A percentile compares a stretch with the other conserved stretches of the same genome.
Evolutionary conservation across 1,139 yeast species (phyloP).

Genomic region (Hyphopichia fennica): DNA sequence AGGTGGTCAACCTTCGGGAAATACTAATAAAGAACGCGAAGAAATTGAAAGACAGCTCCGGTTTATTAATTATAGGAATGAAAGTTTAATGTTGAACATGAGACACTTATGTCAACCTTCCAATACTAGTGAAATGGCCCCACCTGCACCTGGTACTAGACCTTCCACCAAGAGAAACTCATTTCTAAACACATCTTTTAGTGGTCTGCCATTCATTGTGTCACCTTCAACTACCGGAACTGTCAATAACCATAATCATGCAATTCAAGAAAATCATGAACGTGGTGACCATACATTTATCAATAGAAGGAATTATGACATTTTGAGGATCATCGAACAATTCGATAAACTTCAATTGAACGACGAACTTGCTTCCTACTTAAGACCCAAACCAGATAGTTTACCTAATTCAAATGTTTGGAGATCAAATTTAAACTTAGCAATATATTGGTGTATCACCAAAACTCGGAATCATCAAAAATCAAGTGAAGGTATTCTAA

Average conservation of each 20-base stretch:
- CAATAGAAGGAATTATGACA: slow-evolving; percentile 33
- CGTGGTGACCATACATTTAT: slow-evolving; percentile 16
- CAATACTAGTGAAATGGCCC: slow-evolving; percentile 4
- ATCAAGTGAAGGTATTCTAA: slow-evolving; percentile 35
- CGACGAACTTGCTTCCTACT: slow-evolving; percentile 28
- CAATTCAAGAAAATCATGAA: not conserved
- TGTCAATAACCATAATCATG: not conserved
- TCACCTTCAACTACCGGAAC: not conserved
- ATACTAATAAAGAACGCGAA: slow-evolving; percentile 23
- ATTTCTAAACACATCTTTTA: not conserved
- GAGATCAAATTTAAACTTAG: slow-evolving; percentile 37
- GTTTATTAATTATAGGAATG: slow-evolving; percentile 65
- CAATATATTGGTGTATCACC: slow-evolving; percentile 53
- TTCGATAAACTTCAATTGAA: slow-evolving; percentile 34
- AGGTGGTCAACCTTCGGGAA: slow-evolving; percentile 32
- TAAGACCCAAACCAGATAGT: slow-evolving; percentile 23
- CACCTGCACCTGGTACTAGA: not conserved
- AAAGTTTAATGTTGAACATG: slow-evolving; percentile 61
- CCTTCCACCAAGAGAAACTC: not conserved
- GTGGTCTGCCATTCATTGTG: not conserved
- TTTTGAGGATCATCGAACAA: slow-evolving; percentile 30
- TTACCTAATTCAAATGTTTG: slow-evolving; percentile 22
- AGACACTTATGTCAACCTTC: slow-evolving; percentile 13
- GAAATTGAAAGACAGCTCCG: slow-evolving; percentile 54
- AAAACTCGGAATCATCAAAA: slow-evolving; percentile 28